Evolutionary conservation across 148 eudicot genomes (phyloP).

Genomic region (Silene latifolia): DNA sequence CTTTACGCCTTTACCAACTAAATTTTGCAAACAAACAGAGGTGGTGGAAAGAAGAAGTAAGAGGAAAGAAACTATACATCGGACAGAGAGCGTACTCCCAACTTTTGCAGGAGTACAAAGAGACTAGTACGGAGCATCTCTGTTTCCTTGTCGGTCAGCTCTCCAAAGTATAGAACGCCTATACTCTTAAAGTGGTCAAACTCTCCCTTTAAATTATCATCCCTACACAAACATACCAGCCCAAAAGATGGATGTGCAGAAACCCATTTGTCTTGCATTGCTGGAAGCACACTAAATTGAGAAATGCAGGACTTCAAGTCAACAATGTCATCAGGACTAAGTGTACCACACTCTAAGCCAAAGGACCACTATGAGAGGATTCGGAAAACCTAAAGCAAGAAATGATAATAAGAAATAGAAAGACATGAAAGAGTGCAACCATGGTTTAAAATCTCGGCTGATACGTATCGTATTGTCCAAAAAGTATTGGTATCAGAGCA

Average conservation of each 20-base stretch:
- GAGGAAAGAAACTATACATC: slow-evolving; percentile 41
- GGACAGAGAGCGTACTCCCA: slow-evolving; percentile 76
- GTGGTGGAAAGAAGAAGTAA: not conserved
- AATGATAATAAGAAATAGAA: slow-evolving; percentile 5
- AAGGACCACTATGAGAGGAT: slow-evolving; percentile 63
- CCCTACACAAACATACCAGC: slow-evolving; percentile 82
- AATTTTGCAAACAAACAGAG: not conserved
- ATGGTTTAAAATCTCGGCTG: too few relatives aligned
- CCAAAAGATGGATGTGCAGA: slow-evolving; percentile 75
- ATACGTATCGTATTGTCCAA: not conserved
- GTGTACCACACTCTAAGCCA: slow-evolving; percentile 54
- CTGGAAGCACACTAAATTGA: slow-evolving; percentile 63
- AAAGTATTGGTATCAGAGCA: not conserved
- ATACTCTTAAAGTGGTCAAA: slow-evolving; percentile 51
- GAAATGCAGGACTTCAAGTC: slow-evolving; percentile 54
- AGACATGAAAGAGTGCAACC: too few relatives aligned
- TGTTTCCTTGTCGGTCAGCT: slow-evolving; percentile 45
- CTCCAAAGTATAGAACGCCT: slow-evolving; percentile 70
- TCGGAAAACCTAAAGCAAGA: slow-evolving; percentile 58
- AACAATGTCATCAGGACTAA: slow-evolving; percentile 51
- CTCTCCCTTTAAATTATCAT: slow-evolving; percentile 65
- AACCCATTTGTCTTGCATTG: slow-evolving; percentile 79
- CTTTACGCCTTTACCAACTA: not conserved
- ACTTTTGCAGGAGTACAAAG: slow-evolving; percentile 41
- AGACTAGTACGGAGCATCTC: slow-evolving; percentile 51